These are phyloP conservation scores for Cladosporium sp. DNA, from an alignment of 2,329 filamentous ascomycete species.

Conservation along the genomic window DNA sequence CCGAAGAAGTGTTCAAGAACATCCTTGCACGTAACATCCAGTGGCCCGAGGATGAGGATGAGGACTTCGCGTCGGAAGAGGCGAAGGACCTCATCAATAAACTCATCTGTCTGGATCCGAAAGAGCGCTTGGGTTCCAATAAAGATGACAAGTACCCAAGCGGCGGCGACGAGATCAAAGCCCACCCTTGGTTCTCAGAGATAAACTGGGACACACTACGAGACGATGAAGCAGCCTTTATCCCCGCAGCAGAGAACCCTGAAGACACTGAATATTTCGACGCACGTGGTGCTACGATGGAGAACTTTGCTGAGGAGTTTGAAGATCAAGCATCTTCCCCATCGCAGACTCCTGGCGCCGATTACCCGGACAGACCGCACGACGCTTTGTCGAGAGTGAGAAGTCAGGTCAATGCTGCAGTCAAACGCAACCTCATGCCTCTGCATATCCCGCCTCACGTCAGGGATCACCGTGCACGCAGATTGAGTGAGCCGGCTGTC, in stretches of 20 bases:
- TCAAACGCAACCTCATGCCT: slow-evolving; percentile 90
- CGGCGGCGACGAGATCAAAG: slow-evolving; percentile 87
- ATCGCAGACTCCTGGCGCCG: slow-evolving; percentile 61
- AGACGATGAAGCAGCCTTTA: slow-evolving; percentile 94
- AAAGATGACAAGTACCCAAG: slow-evolving; percentile 73
- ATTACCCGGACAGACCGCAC: slow-evolving; percentile 86
- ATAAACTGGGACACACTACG: slow-evolving; percentile 85
- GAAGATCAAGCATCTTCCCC: slow-evolving; percentile 81
- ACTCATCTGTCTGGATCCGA: slow-evolving; percentile 78
- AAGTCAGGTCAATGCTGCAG: slow-evolving; percentile 73
- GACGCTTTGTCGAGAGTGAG: slow-evolving; percentile 88
- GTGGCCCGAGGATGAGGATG: slow-evolving; percentile 83
- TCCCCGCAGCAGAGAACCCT: slow-evolving; percentile 85
- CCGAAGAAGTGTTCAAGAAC: slow-evolving; percentile 94
- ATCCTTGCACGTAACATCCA: slow-evolving; percentile 84
- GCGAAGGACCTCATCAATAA: slow-evolving; percentile 93
- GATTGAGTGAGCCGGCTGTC: slow-evolving; percentile 83
- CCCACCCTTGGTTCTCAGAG: slow-evolving; percentile 80
- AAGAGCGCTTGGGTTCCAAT: slow-evolving; percentile 79
- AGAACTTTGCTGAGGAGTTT: slow-evolving; percentile 89
- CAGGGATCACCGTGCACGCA: slow-evolving; percentile 78
- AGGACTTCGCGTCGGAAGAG: slow-evolving; percentile 66
- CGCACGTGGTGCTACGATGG: slow-evolving; percentile 79
- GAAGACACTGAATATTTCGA: slow-evolving; percentile 99
- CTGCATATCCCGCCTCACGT: slow-evolving; percentile 95